phyloP scores from a whole-genome alignment of 2,329 filamentous ascomycete species.

The Daldinia sp. region DNA sequence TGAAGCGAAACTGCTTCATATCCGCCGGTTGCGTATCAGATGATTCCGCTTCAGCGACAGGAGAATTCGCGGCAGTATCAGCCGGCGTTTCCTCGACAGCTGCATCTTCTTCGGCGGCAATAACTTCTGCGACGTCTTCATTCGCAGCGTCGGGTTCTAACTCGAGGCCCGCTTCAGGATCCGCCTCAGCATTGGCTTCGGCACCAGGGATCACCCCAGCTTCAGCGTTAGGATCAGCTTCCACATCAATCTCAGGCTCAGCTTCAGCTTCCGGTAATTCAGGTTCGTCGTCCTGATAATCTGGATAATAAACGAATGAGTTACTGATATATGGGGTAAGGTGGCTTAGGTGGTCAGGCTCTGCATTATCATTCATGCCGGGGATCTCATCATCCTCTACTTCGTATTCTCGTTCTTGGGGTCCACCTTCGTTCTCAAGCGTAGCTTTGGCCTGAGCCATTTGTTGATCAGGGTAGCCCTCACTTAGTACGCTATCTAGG shows the following conservation, averaged over 20 bases:
- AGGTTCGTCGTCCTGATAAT: conserved; percentile 30
- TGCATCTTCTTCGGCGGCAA: conserved; percentile 40
- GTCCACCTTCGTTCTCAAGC: background rate
- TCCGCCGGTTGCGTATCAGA: conserved; percentile 15
- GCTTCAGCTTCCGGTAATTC: conserved; percentile 18
- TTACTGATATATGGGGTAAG: conserved; percentile 46
- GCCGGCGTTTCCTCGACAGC: conserved; percentile 47
- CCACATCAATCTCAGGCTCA: conserved; percentile 26
- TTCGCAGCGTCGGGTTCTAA: conserved; percentile 29
- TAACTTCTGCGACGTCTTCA: conserved; percentile 37
- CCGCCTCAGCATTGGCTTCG: conserved; percentile 29
- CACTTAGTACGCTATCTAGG: background rate
- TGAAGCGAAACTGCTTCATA: conserved; percentile 54
- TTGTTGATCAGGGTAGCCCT: background rate
- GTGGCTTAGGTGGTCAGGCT: conserved; percentile 34
- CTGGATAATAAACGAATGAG: conserved; percentile 40
- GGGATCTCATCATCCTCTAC: background rate
- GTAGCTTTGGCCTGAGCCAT: background rate
- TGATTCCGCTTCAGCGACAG: conserved; percentile 42
- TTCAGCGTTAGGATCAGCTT: conserved; percentile 38
- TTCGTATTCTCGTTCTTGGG: conserved; percentile 1
- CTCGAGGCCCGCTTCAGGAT: conserved; percentile 1
- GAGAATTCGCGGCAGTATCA: conserved; percentile 51
- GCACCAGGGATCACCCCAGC: conserved; percentile 27
- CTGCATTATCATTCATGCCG: background rate